Conservation (phyloP, 768 basidiomycete genomes). For the Trametopsis cervina region DNA sequence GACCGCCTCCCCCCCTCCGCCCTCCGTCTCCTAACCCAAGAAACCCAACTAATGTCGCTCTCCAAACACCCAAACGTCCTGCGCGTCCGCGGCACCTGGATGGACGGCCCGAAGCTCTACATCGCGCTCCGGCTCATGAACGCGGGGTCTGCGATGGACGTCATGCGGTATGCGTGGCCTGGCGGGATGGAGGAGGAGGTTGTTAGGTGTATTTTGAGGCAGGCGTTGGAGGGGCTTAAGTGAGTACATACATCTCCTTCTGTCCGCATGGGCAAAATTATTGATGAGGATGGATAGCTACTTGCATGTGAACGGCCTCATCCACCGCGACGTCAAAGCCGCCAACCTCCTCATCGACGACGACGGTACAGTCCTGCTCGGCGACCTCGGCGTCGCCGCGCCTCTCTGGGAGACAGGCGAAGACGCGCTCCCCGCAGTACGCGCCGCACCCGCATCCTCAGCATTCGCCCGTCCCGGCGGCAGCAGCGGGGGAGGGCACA, state of each 20-base stretch:
- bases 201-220: conserved; percentile 74
- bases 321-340: conserved; percentile 92
- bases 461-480: conserved; percentile 2
- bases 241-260: conserved; percentile 32
- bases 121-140: conserved; percentile 90
- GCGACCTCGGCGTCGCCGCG: conserved; percentile 90
- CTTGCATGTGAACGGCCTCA: conserved; percentile 83
- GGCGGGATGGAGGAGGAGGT: conserved; percentile 93
- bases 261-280: not conserved
- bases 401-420: conserved; percentile 65
- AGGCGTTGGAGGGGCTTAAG: conserved; percentile 86
- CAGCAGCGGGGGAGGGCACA: conserved; percentile 6
- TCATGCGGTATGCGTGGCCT: conserved; percentile 78
- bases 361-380: conserved; percentile 83
- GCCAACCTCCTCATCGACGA: conserved; percentile 91
- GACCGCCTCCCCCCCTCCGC: conserved; percentile 69
- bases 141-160: conserved; percentile 78
- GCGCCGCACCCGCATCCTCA: conserved; percentile 18
- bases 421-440: conserved; percentile 18
- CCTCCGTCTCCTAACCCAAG: conserved; percentile 68
- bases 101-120: conserved; percentile 73
- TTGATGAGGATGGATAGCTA: conserved; percentile 41
- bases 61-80: conserved; percentile 92
- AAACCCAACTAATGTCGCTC: conserved; percentile 89
- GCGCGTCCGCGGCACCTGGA: conserved; percentile 87